Evolutionary conservation across 306 rosid genomes (phyloP).

Genomic region (Senna tora): DNA sequence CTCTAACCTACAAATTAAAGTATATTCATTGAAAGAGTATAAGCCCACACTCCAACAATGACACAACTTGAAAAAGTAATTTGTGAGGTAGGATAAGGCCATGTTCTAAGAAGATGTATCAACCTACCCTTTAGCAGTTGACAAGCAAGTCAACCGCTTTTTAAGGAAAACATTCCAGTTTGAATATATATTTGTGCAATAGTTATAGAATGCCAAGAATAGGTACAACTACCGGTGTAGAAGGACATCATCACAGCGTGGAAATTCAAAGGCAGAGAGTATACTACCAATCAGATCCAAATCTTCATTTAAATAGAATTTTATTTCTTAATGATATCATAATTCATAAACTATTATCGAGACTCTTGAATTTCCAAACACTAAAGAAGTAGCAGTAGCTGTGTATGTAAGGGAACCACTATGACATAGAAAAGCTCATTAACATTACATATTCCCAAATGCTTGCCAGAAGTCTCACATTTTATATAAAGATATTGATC

Average conservation of each 20-base stretch:
- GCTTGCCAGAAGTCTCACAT: background rate
- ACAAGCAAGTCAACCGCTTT: background rate
- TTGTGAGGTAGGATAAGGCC: background rate
- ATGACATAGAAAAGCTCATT: background rate
- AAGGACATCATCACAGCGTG: background rate
- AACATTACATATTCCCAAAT: conserved; percentile 5
- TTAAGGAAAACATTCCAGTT: background rate
- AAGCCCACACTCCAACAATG: background rate
- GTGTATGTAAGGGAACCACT: background rate
- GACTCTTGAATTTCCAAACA: background rate
- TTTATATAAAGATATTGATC: background rate
- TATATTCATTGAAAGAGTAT: background rate
- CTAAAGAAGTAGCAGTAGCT: background rate
- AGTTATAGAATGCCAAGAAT: conserved; percentile 18
- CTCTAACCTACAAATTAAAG: conserved; percentile 56
- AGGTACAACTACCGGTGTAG: conserved; percentile 1
- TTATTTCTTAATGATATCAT: background rate
- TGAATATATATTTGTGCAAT: background rate
- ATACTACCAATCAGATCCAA: background rate
- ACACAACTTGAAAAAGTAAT: background rate
- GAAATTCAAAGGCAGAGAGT: background rate
- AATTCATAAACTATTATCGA: background rate
- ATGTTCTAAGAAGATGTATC: background rate
- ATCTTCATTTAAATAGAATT: background rate
- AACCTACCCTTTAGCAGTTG: conserved; percentile 12